A percentile compares a stretch with the other conserved stretches of the same genome.
phyloP scores from a whole-genome alignment of 345 rosid species.

The Lumnitzera littorea region DNA sequence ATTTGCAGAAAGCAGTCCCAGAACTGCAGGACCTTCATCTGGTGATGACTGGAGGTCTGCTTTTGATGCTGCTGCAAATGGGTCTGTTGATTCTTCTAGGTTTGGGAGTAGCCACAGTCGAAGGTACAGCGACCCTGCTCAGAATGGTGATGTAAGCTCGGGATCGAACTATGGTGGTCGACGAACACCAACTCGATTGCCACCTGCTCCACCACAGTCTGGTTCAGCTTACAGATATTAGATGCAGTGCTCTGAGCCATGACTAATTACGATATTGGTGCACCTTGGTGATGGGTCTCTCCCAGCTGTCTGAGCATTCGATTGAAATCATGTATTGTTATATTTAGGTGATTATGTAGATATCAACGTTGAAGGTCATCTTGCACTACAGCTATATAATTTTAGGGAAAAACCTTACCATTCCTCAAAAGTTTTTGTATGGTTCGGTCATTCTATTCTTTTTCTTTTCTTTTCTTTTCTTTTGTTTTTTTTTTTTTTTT shows the following conservation, averaged over 20 bases:
- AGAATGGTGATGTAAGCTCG: slow-evolving; percentile 62
- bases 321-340: neutral
- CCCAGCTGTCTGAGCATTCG: slow-evolving; percentile 1
- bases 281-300: slow-evolving; percentile 9
- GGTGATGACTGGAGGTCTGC: slow-evolving; percentile 95
- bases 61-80: slow-evolving; percentile 73
- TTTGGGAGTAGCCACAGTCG: slow-evolving; percentile 56
- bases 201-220: slow-evolving; percentile 80
- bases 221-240: slow-evolving; percentile 51
- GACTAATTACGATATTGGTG: neutral
- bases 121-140: slow-evolving; percentile 56
- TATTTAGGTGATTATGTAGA: slow-evolving; percentile 1
- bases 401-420: too few relatives aligned
- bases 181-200: slow-evolving; percentile 69
- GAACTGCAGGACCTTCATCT: slow-evolving; percentile 36
- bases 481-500: too few relatives aligned
- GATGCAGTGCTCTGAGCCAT: slow-evolving; percentile 3
- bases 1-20: slow-evolving; percentile 73
- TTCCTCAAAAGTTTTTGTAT: too few relatives aligned
- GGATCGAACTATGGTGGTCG: slow-evolving; percentile 51
- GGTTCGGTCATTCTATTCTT: too few relatives aligned
- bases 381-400: neutral
- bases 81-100: slow-evolving; percentile 35
- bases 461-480: neutral
- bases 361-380: neutral